Percentiles rank a stretch among this genome's conserved stretches.
phyloP scores from a whole-genome alignment of 768 basidiomycete species.

The Clavulina sp. region DNA sequence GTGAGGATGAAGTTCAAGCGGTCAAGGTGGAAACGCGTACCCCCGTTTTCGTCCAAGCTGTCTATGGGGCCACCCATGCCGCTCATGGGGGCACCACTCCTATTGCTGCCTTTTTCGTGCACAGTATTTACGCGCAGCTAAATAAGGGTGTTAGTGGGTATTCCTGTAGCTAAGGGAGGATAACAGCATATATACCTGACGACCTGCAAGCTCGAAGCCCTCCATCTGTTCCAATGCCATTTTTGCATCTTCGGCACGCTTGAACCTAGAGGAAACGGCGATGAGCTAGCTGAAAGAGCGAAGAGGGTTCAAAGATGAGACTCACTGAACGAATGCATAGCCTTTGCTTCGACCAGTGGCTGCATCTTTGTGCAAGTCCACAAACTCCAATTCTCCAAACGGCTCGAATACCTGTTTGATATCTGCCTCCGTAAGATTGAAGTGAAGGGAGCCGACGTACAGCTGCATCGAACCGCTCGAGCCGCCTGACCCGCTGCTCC shows the following conservation, averaged over 20 bases:
- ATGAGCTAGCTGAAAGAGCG: conserved; percentile 3
- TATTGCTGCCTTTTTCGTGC: conserved; percentile 67
- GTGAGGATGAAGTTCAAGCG: neutral
- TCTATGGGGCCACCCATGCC: too few relatives aligned
- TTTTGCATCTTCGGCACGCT: conserved; percentile 79
- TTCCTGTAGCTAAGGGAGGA: neutral
- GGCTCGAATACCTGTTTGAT: conserved; percentile 98
- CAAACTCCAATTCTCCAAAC: conserved; percentile 94
- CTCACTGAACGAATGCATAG: conserved; percentile 93
- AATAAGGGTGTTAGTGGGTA: conserved; percentile 8
- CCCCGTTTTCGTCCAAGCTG: conserved; percentile 77
- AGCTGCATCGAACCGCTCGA: conserved; percentile 73
- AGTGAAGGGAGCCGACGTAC: conserved; percentile 93
- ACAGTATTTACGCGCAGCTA: conserved; percentile 84
- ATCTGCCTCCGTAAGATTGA: conserved; percentile 92
- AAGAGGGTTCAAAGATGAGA: conserved; percentile 5
- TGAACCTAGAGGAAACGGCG: conserved; percentile 38
- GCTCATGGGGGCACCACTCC: conserved; percentile 20
- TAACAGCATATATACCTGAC: conserved; percentile 42
- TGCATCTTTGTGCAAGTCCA: conserved; percentile 92
- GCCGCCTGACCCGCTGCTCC: conserved; percentile 76
- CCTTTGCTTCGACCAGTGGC: conserved; percentile 93
- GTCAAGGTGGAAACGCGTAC: conserved; percentile 24
- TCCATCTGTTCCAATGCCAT: conserved; percentile 99
- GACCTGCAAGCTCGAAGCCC: conserved; percentile 91